phyloP scores from a whole-genome alignment of 805 yeast genomes.

The Pichia insulana region DNA sequence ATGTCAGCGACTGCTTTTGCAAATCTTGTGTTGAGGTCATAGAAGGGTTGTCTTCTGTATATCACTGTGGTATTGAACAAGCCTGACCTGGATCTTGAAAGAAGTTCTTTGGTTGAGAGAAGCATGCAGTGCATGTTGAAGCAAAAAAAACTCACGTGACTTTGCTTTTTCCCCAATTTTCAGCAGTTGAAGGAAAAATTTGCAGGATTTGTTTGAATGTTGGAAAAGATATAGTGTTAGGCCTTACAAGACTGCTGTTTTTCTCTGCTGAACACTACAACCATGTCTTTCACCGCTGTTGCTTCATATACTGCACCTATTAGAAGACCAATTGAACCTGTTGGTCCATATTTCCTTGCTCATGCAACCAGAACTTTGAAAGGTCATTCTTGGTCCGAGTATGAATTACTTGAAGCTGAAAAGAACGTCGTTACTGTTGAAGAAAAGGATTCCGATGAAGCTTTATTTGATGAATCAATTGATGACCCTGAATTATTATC shows the following conservation, averaged over 20 bases:
- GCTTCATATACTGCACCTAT: conserved; percentile 49
- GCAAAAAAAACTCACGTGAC: too few species aligned
- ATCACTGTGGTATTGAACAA: too few species aligned
- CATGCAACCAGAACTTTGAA: conserved; percentile 93
- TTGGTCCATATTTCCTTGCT: conserved; percentile 90
- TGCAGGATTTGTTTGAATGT: too few species aligned
- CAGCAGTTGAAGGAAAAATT: too few species aligned
- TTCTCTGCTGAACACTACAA: neutral
- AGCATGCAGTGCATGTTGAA: too few species aligned
- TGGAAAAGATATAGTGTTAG: neutral
- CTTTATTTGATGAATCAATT: conserved; percentile 56
- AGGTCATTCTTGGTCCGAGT: conserved; percentile 98
- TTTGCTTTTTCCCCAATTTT: too few species aligned
- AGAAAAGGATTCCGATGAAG: conserved; percentile 50
- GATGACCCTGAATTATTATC: conserved; percentile 60
- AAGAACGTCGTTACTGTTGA: conserved; percentile 69
- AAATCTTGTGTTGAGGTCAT: conserved; percentile 9
- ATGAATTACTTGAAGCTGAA: conserved; percentile 87
- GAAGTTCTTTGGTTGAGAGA: too few species aligned
- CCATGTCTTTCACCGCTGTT: conserved; percentile 26
- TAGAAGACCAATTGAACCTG: conserved; percentile 88
- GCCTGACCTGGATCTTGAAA: neutral
- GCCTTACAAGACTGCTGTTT: neutral
- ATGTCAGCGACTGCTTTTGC: conserved; percentile 18
- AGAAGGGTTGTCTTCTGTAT: too few species aligned